phyloP scores from a whole-genome alignment of 139 green algal species.

The Chloropicon primus region DNA sequence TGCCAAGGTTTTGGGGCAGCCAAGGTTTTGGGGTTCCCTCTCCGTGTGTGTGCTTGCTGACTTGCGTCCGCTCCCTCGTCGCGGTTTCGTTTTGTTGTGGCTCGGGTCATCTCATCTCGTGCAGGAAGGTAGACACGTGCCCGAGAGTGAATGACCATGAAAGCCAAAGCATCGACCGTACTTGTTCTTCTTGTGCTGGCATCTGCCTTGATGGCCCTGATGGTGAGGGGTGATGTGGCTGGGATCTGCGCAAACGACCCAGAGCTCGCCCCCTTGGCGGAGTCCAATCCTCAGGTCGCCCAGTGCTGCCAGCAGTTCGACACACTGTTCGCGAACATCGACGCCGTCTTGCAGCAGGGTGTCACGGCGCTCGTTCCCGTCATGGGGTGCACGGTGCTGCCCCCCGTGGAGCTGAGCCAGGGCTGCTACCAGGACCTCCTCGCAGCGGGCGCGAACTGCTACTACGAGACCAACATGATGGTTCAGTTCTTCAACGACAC shows the following conservation, averaged over 20 bases:
- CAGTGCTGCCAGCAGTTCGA: neutral
- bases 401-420: neutral
- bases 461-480: neutral
- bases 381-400: neutral
- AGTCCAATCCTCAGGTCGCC: neutral
- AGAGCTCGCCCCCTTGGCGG: neutral
- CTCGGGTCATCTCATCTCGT: too few species aligned
- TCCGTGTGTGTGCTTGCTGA: too few species aligned
- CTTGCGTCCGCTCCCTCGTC: too few species aligned
- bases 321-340: neutral
- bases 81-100: too few species aligned
- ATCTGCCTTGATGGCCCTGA: neutral
- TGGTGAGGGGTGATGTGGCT: neutral
- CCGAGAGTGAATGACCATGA: too few species aligned
- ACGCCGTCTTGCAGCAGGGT: neutral
- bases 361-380: neutral
- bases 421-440: neutral
- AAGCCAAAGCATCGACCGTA: too few species aligned
- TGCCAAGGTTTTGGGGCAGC: too few species aligned
- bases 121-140: too few species aligned
- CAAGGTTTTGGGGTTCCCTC: too few species aligned
- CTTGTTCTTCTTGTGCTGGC: neutral
- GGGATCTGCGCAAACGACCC: neutral
- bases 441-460: neutral
- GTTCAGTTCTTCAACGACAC: neutral